Conservation (phyloP, 805 yeast genomes). For the Hanseniaspora vineae region DNA sequence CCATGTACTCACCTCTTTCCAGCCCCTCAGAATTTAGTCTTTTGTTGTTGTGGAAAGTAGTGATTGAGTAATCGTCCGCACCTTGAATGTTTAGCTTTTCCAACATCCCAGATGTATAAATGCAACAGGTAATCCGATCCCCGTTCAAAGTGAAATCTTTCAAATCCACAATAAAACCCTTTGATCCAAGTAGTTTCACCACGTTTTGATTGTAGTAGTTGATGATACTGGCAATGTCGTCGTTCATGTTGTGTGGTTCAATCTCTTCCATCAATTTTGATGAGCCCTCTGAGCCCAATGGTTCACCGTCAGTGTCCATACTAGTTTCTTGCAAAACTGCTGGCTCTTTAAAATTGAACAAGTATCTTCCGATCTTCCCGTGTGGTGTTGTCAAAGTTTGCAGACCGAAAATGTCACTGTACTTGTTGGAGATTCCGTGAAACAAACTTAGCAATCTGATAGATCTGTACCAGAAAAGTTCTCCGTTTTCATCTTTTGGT, state of each 20-base stretch:
- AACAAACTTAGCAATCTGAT: constrained; percentile 20
- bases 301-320: not conserved
- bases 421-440: constrained; percentile 17
- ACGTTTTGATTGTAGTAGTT: constrained; percentile 15
- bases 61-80: constrained; percentile 7
- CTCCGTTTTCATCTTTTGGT: constrained; percentile 23
- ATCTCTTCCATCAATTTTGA: not conserved
- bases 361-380: constrained; percentile 3
- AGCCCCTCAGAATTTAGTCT: constrained; percentile 3
- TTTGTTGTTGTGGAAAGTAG: not conserved
- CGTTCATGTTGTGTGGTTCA: constrained; percentile 2
- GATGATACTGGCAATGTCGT: constrained; percentile 10
- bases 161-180: constrained; percentile 15
- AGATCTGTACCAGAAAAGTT: constrained; percentile 22
- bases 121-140: constrained; percentile 20
- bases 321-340: not conserved
- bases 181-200: constrained; percentile 22
- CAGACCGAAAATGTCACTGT: constrained; percentile 5
- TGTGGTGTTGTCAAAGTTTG: constrained; percentile 3
- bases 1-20: constrained; percentile 5
- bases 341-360: constrained; percentile 2
- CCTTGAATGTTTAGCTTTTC: constrained; percentile 10
- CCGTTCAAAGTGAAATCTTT: constrained; percentile 23
- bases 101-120: constrained; percentile 19
- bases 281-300: not conserved